These are phyloP conservation scores for Rickenella mellea DNA, from an alignment of 768 basidiomycete genomes.

Conservation along the genomic window DNA sequence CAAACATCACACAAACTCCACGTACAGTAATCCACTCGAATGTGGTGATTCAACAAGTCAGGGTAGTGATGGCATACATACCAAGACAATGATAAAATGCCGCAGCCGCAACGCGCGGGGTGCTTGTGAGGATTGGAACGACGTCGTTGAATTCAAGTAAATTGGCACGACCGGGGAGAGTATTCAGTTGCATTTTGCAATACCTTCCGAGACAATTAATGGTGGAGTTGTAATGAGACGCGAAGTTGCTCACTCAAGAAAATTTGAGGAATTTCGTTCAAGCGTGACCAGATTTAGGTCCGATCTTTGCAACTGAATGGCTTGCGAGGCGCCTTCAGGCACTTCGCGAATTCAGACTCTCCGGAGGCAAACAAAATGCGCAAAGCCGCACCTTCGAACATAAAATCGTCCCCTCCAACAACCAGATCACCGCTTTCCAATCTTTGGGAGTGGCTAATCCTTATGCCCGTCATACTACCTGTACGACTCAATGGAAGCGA, in stretches of 20 bases:
- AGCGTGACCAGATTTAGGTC: conserved; percentile 49
- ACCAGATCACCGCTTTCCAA: too few relatives aligned
- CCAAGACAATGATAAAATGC: conserved; percentile 84
- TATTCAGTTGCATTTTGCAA: conserved; percentile 63
- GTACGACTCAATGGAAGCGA: conserved; percentile 41
- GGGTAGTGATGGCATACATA: conserved; percentile 18
- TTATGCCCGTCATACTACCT: conserved; percentile 27
- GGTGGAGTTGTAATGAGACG: conserved; percentile 1
- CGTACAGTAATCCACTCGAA: too few relatives aligned
- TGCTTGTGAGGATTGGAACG: conserved; percentile 57
- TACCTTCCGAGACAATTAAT: conserved; percentile 38
- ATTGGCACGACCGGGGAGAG: conserved; percentile 37
- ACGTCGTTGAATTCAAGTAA: conserved; percentile 55
- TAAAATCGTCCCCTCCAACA: conserved; percentile 49
- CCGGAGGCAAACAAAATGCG: conserved; percentile 10
- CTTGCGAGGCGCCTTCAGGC: conserved; percentile 17
- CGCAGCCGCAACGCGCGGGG: conserved; percentile 68
- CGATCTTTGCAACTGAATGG: conserved; percentile 40
- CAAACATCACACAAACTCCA: conserved; percentile 1
- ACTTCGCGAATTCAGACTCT: conserved; percentile 18
- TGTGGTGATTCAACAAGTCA: not conserved
- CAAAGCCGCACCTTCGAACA: conserved; percentile 54
- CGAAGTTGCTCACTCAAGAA: conserved; percentile 51
- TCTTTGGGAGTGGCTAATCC: too few relatives aligned
- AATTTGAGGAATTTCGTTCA: conserved; percentile 72